Evolutionary conservation across 1,284 basidiomycete species (phyloP).

Genomic region (Naganishia liquefaciens): DNA sequence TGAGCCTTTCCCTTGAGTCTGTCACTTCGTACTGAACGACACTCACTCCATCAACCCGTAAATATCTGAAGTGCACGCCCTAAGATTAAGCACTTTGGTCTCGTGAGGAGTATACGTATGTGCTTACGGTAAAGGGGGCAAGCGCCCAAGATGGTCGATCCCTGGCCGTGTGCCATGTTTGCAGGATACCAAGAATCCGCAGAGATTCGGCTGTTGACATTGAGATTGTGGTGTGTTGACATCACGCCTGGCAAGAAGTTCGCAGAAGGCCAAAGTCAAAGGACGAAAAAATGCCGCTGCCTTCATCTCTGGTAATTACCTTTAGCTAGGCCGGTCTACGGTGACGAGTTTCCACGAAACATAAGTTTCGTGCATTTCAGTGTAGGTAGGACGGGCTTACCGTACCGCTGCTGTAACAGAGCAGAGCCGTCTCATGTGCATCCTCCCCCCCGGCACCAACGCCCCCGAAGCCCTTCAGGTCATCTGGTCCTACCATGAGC

Average conservation of each 20-base stretch:
- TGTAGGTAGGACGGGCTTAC: conserved; percentile 15
- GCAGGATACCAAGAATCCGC: conserved; percentile 39
- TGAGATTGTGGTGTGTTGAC: conserved; percentile 30
- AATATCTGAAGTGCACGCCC: conserved; percentile 54
- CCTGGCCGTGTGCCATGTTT: conserved; percentile 39
- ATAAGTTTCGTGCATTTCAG: background rate
- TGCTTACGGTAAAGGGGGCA: conserved; percentile 59
- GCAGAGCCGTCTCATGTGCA: conserved; percentile 38
- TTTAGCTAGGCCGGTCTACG: conserved; percentile 29
- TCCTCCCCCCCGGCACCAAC: conserved; percentile 16
- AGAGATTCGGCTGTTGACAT: conserved; percentile 38
- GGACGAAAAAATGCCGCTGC: no score
- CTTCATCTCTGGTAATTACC: background rate
- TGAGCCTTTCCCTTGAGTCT: no score
- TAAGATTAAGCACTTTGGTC: background rate
- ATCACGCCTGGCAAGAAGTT: conserved; percentile 3
- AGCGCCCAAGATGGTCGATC: conserved; percentile 59
- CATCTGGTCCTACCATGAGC: conserved; percentile 7
- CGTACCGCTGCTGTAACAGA: conserved; percentile 39
- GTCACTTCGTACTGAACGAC: background rate
- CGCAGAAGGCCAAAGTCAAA: background rate
- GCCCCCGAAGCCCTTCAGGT: conserved; percentile 13
- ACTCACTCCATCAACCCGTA: conserved; percentile 31
- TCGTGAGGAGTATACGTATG: background rate
- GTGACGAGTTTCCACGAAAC: background rate